Base-by-base conservation (phyloP, 2,329 filamentous ascomycete species). In the Verruconis gallopava region DNA sequence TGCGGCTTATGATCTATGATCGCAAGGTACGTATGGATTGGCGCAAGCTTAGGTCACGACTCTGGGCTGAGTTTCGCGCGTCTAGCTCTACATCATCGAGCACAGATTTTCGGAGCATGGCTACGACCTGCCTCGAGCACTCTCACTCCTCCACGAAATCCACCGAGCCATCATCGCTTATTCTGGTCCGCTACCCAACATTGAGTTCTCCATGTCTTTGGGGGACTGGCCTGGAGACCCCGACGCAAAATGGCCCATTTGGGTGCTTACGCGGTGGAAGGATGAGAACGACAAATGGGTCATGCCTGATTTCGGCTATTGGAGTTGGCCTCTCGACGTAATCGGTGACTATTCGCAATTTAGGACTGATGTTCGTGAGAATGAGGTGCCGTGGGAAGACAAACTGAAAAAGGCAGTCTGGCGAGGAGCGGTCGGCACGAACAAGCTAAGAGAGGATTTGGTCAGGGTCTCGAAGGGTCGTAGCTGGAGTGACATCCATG, bases 141-240 rank as follows among this genome's bases (percentile, higher is more conserved):
- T 56, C 13, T 68, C 72, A 14, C 63, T 67, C 11, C 62, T 77
- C 1, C 65, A 72, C 51, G 67, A 72, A 47, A 62, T 77, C 47
- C 58, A 74, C 51, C 65, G 67, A 45, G 69, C 71, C 4, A 52
- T 75, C 12, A 50, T 67, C 21, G 68, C 73, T 5, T 65, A 68
- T 5, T 68, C 71, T 0, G 54, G 60, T 4, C 58, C 60, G 1
- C 48, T 72, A 2, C 70, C 72, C 4, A 61, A 75, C 52, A 70
- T 69, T 19, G 57, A 69, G 49, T 67, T 77, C 51, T 60, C 68
- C 35, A 61, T 77, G 49, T 65, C 65, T 52, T 64, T 75, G 50
- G 33, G 34, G n/a, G 47, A 48, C 32, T 45, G 46, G 21, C 47
- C 53, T 21, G 34, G 21, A n/a, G 35, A 37, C 21, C 13, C 13